These are phyloP conservation scores for Oenanthe sinensis DNA, from an alignment of 129 eudicot genomes.

Conservation along the genomic window DNA sequence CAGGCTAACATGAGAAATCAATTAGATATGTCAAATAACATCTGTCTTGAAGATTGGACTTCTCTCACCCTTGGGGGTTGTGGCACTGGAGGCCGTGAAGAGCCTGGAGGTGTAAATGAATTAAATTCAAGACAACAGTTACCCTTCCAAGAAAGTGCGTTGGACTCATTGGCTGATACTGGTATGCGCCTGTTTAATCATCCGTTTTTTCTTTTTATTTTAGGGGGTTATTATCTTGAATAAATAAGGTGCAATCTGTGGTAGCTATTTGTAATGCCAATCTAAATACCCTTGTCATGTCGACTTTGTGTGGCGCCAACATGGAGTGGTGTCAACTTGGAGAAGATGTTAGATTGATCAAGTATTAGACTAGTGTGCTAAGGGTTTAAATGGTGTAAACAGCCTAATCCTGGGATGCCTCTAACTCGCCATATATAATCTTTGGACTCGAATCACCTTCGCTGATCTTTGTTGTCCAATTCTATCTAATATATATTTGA, in stretches of 20 bases:
- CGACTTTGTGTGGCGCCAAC: not conserved
- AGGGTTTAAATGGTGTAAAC: not conserved
- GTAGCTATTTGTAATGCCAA: not conserved
- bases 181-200: slow-evolving; percentile 28
- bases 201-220: too few species aligned
- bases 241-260: not conserved
- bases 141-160: slow-evolving; percentile 34
- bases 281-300: not conserved
- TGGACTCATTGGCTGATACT: slow-evolving; percentile 46
- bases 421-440: not conserved
- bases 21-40: slow-evolving; percentile 47
- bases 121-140: slow-evolving; percentile 34
- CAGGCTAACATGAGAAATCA: slow-evolving; percentile 41
- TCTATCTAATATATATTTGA: too few species aligned
- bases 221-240: not conserved
- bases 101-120: slow-evolving; percentile 35
- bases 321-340: not conserved
- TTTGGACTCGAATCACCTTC: not conserved
- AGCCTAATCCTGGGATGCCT: not conserved
- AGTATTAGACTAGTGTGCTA: not conserved
- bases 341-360: not conserved
- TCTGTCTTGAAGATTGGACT: slow-evolving; percentile 76
- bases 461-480: not conserved
- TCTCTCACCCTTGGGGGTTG: slow-evolving; percentile 82
- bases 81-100: slow-evolving; percentile 35